A percentile compares a stretch with the other conserved stretches of the same genome.
phyloP scores from a whole-genome alignment of 1,139 yeast species.

The Sugiyamaella novakii region DNA sequence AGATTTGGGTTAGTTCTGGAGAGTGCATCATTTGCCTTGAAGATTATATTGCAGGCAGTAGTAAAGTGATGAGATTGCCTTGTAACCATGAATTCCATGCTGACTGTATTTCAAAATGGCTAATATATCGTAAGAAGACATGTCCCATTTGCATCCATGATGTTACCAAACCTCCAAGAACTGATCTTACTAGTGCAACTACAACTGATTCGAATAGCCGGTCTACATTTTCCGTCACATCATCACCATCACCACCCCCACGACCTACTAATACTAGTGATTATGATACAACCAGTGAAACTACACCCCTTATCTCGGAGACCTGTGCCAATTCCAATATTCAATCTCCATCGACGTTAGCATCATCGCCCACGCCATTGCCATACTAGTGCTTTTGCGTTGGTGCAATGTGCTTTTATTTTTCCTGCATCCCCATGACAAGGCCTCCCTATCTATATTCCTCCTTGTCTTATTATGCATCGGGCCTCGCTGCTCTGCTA shows the following conservation, averaged over 20 bases:
- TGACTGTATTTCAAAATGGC: constrained; percentile 47
- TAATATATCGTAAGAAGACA: constrained; percentile 41
- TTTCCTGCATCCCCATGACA: too few relatives aligned
- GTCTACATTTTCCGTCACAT: neutral
- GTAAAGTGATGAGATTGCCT: constrained; percentile 45
- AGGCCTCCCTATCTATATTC: neutral
- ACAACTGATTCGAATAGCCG: neutral
- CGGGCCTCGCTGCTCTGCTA: too few relatives aligned
- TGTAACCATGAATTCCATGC: constrained; percentile 50
- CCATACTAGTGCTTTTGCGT: neutral
- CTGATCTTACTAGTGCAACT: neutral
- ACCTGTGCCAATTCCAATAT: neutral
- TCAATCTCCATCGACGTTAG: too few relatives aligned
- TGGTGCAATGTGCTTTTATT: too few relatives aligned
- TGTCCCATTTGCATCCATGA: constrained; percentile 44
- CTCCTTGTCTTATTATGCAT: constrained; percentile 1
- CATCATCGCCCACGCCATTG: too few relatives aligned
- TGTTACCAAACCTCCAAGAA: constrained; percentile 16
- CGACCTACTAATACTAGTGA: neutral
- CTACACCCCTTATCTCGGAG: constrained; percentile 13
- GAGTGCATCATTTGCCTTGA: constrained; percentile 50
- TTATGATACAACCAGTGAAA: constrained; percentile 4
- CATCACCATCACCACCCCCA: neutral
- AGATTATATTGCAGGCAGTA: constrained; percentile 42
- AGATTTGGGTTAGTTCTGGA: constrained; percentile 42